Percentiles rank a stretch among this genome's conserved stretches.
Evolutionary conservation across 2,329 filamentous ascomycete species (phyloP).

Genomic region (Magnaporthiopsis rhizophila): DNA sequence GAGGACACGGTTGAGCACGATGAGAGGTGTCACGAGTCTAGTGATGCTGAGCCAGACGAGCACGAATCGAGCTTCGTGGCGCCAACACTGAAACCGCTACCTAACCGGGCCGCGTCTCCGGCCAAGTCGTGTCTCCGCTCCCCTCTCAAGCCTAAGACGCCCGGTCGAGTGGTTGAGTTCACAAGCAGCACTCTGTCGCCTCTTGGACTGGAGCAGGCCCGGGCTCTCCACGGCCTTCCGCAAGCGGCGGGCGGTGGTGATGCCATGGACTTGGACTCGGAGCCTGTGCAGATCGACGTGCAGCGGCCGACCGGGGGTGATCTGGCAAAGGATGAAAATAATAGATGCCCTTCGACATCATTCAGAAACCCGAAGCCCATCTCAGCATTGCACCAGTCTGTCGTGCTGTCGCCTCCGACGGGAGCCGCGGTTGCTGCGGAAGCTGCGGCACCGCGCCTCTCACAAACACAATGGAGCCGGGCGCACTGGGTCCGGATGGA

Average conservation of each 20-base stretch:
- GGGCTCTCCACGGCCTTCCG: slow-evolving; percentile 6
- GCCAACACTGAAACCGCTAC: slow-evolving; percentile 38
- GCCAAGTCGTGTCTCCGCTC: slow-evolving; percentile 50
- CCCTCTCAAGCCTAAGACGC: slow-evolving; percentile 48
- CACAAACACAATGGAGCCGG: slow-evolving; percentile 13
- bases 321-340: slow-evolving; percentile 4
- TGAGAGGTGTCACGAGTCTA: neutral
- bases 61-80: slow-evolving; percentile 28
- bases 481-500: slow-evolving; percentile 48
- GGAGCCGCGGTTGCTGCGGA: slow-evolving; percentile 2
- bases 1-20: slow-evolving; percentile 3
- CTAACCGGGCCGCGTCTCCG: slow-evolving; percentile 44
- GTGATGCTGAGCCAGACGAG: slow-evolving; percentile 10
- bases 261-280: neutral
- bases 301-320: slow-evolving; percentile 4
- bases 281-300: neutral
- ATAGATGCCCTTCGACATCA: neutral
- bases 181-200: slow-evolving; percentile 42
- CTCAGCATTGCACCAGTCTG: neutral
- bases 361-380: neutral
- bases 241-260: slow-evolving; percentile 10
- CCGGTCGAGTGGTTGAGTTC: slow-evolving; percentile 51
- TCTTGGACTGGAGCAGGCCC: slow-evolving; percentile 29
- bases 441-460: slow-evolving; percentile 10
- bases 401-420: neutral